Evolutionary conservation across 768 basidiomycete genomes (phyloP).

Genomic region (Gyrodon lividus): DNA sequence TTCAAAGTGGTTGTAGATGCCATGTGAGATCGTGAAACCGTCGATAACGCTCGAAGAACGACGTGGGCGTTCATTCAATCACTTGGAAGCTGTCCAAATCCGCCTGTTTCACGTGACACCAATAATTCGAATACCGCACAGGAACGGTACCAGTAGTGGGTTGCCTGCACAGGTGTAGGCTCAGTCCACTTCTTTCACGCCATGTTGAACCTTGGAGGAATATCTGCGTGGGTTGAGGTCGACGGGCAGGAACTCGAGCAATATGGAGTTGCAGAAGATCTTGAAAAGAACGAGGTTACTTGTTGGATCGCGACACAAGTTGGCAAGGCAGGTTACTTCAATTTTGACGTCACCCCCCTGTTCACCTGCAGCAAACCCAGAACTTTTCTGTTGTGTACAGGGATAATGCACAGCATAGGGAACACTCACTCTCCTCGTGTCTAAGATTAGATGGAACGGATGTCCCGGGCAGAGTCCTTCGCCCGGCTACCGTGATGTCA

Average conservation of each 20-base stretch:
- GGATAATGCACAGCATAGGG: constrained; percentile 10
- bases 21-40: constrained; percentile 16
- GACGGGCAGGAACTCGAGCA: constrained; percentile 26
- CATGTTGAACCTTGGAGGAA: constrained; percentile 22
- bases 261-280: constrained; percentile 22
- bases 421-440: constrained; percentile 2
- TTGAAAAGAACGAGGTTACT: constrained; percentile 16
- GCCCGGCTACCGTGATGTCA: not conserved
- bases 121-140: not conserved
- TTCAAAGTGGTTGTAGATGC: constrained; percentile 12
- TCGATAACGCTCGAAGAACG: constrained; percentile 6
- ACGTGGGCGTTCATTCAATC: not conserved
- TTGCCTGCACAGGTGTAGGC: not conserved
- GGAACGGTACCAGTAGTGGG: too few species aligned
- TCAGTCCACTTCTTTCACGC: not conserved
- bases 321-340: constrained; percentile 20
- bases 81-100: not conserved
- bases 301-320: constrained; percentile 31
- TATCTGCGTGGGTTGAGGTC: constrained; percentile 30
- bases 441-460: constrained; percentile 21
- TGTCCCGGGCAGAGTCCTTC: constrained; percentile 7
- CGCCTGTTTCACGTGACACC: constrained; percentile 20
- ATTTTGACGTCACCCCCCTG: not conserved
- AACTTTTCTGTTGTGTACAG: constrained; percentile 25
- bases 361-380: constrained; percentile 14